Conservation (phyloP, 306 rosid species). For the Amphicarpaea edgeworthii region DNA sequence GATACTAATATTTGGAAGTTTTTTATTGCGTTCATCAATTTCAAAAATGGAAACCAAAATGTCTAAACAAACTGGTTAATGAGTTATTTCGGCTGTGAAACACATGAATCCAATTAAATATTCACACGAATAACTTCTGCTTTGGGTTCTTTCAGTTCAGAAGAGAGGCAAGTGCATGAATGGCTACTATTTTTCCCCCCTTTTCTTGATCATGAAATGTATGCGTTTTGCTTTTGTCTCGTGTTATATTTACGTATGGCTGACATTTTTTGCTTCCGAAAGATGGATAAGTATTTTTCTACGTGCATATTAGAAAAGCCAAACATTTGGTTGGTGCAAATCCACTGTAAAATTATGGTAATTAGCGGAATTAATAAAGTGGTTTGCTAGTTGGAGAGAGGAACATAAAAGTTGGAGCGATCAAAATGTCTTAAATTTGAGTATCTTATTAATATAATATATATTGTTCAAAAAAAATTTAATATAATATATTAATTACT, state of each 20-base stretch:
- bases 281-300: not conserved
- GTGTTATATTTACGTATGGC: not conserved
- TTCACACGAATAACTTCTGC: not conserved
- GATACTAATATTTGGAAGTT: too few relatives aligned
- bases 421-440: too few relatives aligned
- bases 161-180: slow-evolving; percentile 27
- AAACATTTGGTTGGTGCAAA: slow-evolving; percentile 5
- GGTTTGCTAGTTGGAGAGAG: too few relatives aligned
- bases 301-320: not conserved
- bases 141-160: not conserved
- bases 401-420: too few relatives aligned
- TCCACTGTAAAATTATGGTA: not conserved
- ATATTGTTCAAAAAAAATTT: too few relatives aligned
- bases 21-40: not conserved
- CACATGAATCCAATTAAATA: slow-evolving; percentile 26
- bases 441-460: too few relatives aligned
- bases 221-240: not conserved
- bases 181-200: not conserved
- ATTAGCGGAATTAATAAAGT: not conserved
- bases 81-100: not conserved
- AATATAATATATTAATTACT: too few relatives aligned
- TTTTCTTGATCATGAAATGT: not conserved
- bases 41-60: slow-evolving; percentile 3
- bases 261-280: not conserved
- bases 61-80: not conserved